Base-by-base conservation (phyloP, 768 basidiomycete species). In the Nidularia sp. region DNA sequence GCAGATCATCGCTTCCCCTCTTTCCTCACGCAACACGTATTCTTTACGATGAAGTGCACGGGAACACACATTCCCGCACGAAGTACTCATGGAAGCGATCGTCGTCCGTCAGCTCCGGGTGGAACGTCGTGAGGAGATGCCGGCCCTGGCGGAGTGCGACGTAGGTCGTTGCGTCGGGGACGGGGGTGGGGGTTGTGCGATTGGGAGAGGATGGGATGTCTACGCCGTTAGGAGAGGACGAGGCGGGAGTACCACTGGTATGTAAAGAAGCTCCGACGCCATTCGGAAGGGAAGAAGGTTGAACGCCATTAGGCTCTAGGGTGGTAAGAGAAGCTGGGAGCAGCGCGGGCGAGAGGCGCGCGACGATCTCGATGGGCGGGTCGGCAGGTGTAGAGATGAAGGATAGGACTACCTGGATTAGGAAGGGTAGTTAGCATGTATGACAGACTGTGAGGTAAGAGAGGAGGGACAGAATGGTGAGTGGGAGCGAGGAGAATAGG, bases 41-140 rank as follows among this genome's bases (percentile, higher is more conserved):
- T 9, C 22, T 46, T 46, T 12, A 25, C 39, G 39, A 41, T 18
- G 39, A 25, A 12, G 25, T 56, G 47, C 50, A 58, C 42, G 68
- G 55, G 3, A 84, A 53, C 6, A 94, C 88, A 60, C 89, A 93
- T 60, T 85, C 78, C 50, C 75, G 75, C 41, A 96, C 75, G 62
- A 96, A 98, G 65, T 90, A 96, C 54, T 96, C 89, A 66, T 97
- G 95, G 62, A 98, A 91, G 36, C 95, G 83, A 53, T 80, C 70
- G 62, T 98, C 96, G 52, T 78, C 76, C 22, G 91, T 94, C 44
- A 98, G 73, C 66, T 98, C 96, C 0, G 95, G 96, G 63, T 98
- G 96, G 72, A 97, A 98, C 0, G 87, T 91, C 3, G 94, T 93
- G 31, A 94, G 77, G 54, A 98, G 73, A 63, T 93, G 86, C 29